A percentile compares a stretch with the other conserved stretches of the same genome.
Evolutionary conservation across 306 rosid genomes (phyloP).

Genomic region (Dicorynia guianensis): DNA sequence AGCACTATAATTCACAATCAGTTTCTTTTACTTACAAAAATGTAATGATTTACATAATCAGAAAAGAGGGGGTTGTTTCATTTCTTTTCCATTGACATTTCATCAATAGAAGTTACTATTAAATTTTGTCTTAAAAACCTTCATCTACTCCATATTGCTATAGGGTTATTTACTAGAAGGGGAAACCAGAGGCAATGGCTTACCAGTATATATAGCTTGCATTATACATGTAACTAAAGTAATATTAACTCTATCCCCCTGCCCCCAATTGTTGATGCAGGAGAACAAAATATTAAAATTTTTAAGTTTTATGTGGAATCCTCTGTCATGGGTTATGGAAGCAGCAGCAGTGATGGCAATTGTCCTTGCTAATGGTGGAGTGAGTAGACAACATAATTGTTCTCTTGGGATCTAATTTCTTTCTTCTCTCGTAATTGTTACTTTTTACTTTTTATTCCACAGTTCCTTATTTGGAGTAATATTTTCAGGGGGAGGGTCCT

Average conservation of each 20-base stretch:
- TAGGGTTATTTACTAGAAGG: background rate
- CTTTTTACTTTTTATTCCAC: constrained; percentile 26
- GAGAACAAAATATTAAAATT: constrained; percentile 84
- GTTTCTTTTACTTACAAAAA: constrained; percentile 12
- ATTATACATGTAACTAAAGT: constrained; percentile 5
- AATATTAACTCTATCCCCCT: background rate
- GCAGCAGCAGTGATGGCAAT: constrained; percentile 95
- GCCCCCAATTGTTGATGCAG: constrained; percentile 48
- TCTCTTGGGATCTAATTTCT: constrained; percentile 6
- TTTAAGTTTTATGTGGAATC: constrained; percentile 91
- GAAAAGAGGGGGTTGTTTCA: background rate
- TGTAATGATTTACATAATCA: background rate
- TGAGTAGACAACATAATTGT: constrained; percentile 49
- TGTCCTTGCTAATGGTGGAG: constrained; percentile 88
- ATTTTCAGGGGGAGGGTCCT: constrained; percentile 83
- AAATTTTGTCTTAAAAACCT: background rate
- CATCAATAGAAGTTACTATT: too few relatives aligned
- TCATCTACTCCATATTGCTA: background rate
- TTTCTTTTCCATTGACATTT: background rate
- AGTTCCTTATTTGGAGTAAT: constrained; percentile 27
- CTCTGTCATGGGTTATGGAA: constrained; percentile 97
- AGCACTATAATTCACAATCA: constrained; percentile 8
- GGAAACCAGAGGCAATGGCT: background rate
- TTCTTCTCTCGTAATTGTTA: background rate
- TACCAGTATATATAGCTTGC: background rate